Conservation (phyloP, 345 rosid genomes). For the Syzygium oleosum region DNA sequence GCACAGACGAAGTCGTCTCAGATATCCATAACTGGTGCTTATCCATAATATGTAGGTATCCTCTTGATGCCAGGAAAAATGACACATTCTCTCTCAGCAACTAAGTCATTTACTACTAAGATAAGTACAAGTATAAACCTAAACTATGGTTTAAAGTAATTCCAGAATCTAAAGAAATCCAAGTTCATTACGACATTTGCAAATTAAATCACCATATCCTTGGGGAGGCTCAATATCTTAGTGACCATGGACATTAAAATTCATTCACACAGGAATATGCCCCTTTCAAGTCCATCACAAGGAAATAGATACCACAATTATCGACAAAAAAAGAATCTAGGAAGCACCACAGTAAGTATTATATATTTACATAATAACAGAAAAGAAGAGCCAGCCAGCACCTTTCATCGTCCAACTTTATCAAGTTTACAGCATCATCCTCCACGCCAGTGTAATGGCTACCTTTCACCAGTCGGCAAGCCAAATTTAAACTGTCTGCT, state of each 20-base stretch:
- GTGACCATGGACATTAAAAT: background rate
- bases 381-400: constrained; percentile 19
- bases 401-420: constrained; percentile 91
- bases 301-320: background rate
- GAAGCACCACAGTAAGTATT: background rate
- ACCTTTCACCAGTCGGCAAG: constrained; percentile 96
- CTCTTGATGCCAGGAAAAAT: background rate
- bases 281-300: background rate
- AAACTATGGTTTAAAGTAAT: background rate
- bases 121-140: background rate
- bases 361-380: background rate
- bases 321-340: background rate
- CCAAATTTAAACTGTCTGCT: constrained; percentile 71
- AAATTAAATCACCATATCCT: background rate
- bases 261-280: background rate
- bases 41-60: background rate
- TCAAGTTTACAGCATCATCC: constrained; percentile 95
- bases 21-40: background rate
- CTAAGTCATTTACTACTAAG: background rate
- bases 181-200: background rate
- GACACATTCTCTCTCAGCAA: background rate
- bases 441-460: constrained; percentile 97
- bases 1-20: background rate
- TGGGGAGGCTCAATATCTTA: background rate
- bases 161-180: background rate